phyloP scores from a whole-genome alignment of 805 yeast species.

The Metschnikowia shivogae region DNA sequence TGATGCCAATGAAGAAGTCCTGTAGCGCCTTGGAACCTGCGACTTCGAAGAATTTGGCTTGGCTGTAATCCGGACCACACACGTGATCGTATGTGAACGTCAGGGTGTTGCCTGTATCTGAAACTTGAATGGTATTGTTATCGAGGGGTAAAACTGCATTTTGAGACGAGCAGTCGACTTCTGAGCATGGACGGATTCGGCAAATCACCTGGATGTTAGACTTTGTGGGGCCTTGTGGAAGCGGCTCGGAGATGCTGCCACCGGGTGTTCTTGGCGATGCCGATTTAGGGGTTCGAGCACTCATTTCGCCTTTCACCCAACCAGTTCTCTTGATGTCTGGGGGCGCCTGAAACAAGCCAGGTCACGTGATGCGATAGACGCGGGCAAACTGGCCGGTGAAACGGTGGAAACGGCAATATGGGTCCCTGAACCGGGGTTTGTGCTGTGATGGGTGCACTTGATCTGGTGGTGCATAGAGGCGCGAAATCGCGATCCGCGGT shows the following conservation, averaged over 20 bases:
- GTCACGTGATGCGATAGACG: too few species aligned
- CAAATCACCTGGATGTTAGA: slow-evolving; percentile 63
- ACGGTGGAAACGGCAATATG: background rate
- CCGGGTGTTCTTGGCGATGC: slow-evolving; percentile 7
- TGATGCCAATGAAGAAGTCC: slow-evolving; percentile 70
- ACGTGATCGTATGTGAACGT: slow-evolving; percentile 63
- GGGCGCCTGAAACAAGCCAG: too few species aligned
- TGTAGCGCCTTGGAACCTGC: slow-evolving; percentile 60
- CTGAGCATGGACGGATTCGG: slow-evolving; percentile 60
- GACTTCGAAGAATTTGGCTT: slow-evolving; percentile 54
- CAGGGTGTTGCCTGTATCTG: slow-evolving; percentile 24
- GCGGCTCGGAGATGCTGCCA: background rate
- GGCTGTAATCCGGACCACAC: slow-evolving; percentile 49
- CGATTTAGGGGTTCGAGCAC: background rate
- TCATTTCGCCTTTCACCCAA: background rate
- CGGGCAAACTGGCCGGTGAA: too few species aligned
- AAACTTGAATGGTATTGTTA: slow-evolving; percentile 24
- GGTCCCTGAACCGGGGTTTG: background rate
- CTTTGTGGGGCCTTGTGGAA: background rate
- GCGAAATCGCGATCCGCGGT: background rate
- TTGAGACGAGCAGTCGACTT: slow-evolving; percentile 25
- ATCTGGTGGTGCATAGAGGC: slow-evolving; percentile 2
- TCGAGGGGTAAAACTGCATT: slow-evolving; percentile 18
- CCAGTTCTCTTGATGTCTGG: too few species aligned
- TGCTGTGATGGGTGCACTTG: background rate